Base-by-base conservation (phyloP, 2,329 filamentous ascomycete genomes). In the Aspergillus ochraceoroseus region DNA sequence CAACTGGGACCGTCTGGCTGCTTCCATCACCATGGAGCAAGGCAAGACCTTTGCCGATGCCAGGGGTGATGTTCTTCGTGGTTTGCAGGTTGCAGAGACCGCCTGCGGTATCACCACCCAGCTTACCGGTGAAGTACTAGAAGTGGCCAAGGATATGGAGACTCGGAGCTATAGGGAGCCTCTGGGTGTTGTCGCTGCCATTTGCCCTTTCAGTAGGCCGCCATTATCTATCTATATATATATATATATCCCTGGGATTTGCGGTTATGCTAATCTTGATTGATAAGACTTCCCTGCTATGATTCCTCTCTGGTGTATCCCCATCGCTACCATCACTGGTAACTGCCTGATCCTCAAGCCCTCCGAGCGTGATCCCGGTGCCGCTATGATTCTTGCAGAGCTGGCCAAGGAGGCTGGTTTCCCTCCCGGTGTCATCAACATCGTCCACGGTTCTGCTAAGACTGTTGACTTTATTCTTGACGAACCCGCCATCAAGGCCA, bases 61-160 rank as follows among this genome's bases (percentile, higher is more conserved):
- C n/a, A 74, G 68, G 57, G 79, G 79, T 43, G 79, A 83, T 63
- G 79, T 83, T 30, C 71, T 82, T 20, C 73, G 79, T 57, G 79
- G 79, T 46, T 64, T 83, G 44, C 79, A 83, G 63, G 79, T 83
- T 27, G 79, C 79, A 5, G 79, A 83, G 66, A 81, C 77, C 4
- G 76, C 79, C 20, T 83, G 79, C 53, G 79, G 79, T 31, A 82
- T 83, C 58, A 80, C 79, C 2, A 80, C 76, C 1, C 79, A 82
- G 61, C 67, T 82, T 57, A 75, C 75, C 6, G 79, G 79, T 23
- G 78, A 82, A 62, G 75, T 83, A n/a, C 67, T 83, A 22, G 79
- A 83, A 63, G 79, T 83, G n/a, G 73, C 63, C 37, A 82, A 82
- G 69, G 79, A 83, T 54, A 83, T 83, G 79, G 79, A 83, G 67